A percentile compares a stretch with the other conserved stretches of the same genome.
Evolutionary conservation across 805 yeast species (phyloP).

Genomic region (Kluyveromyces dobzhanskii): DNA sequence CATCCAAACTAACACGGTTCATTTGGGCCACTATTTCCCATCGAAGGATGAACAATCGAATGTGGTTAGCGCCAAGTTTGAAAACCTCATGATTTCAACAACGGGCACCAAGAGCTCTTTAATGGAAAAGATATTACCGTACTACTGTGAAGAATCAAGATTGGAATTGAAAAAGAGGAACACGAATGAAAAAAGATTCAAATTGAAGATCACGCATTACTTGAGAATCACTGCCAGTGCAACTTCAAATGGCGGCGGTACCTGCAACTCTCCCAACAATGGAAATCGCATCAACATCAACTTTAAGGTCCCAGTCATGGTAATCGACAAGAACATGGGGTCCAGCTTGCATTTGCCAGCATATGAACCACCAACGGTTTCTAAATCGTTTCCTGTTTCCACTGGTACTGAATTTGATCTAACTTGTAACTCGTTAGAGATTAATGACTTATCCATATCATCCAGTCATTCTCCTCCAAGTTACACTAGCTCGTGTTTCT

Average conservation of each 20-base stretch:
- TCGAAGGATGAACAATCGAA: neutral
- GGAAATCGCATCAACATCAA: neutral
- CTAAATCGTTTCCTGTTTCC: neutral
- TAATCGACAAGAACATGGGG: slow-evolving; percentile 6
- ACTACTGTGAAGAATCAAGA: slow-evolving; percentile 4
- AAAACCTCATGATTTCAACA: neutral
- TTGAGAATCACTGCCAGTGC: neutral
- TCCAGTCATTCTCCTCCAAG: slow-evolving; percentile 2
- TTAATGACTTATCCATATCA: neutral
- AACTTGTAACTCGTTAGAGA: neutral
- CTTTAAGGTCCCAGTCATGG: slow-evolving; percentile 6
- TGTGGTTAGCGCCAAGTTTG: neutral
- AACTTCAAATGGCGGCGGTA: neutral
- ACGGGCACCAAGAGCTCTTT: neutral
- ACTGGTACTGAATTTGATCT: neutral
- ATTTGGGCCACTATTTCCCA: neutral
- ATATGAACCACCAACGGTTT: slow-evolving; percentile 5
- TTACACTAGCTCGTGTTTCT: neutral
- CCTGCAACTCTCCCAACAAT: neutral
- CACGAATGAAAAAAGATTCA: neutral
- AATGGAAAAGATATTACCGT: slow-evolving; percentile 1
- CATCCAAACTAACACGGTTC: slow-evolving; percentile 1
- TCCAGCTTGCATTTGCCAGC: slow-evolving; percentile 6
- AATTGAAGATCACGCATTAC: slow-evolving; percentile 1
- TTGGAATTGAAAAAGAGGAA: neutral